These are phyloP conservation scores for Paradendryphiella salina DNA, from an alignment of 2,329 filamentous ascomycete species.

Conservation along the genomic window DNA sequence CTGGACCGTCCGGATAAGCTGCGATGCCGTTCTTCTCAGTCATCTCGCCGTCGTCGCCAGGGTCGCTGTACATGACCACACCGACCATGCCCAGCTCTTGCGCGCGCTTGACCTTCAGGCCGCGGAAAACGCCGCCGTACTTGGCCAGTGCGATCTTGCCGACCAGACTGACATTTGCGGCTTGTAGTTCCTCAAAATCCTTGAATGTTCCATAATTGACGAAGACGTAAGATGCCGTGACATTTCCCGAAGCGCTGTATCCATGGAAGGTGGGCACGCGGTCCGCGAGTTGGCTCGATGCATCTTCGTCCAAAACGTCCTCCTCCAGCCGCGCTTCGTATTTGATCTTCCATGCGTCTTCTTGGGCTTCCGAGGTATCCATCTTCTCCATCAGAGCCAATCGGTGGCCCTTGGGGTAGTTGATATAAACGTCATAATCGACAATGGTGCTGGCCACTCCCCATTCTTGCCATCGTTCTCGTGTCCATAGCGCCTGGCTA, in stretches of 20 bases:
- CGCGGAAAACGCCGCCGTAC: conserved; percentile 85
- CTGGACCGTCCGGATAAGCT: conserved; percentile 82
- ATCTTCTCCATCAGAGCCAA: conserved; percentile 47
- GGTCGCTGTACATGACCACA: conserved; percentile 82
- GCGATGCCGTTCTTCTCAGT: conserved; percentile 81
- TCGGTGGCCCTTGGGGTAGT: conserved; percentile 55
- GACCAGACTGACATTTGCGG: conserved; percentile 72
- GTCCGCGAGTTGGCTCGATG: conserved; percentile 71
- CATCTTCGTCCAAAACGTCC: conserved; percentile 80
- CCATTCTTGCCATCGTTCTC: conserved; percentile 54
- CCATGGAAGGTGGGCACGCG: conserved; percentile 91
- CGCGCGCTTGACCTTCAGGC: conserved; percentile 88
- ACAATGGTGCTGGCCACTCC: conserved; percentile 53
- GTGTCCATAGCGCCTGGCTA: conserved; percentile 57
- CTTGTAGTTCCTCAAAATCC: conserved; percentile 80
- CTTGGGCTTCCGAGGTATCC: conserved; percentile 30
- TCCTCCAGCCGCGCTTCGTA: conserved; percentile 83
- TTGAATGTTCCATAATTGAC: conserved; percentile 87
- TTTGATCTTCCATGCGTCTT: conserved; percentile 61
- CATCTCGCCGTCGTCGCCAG: conserved; percentile 80
- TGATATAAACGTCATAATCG: conserved; percentile 57
- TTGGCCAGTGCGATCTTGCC: conserved; percentile 87
- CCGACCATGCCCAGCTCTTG: conserved; percentile 89
- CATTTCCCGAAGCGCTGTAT: conserved; percentile 90
- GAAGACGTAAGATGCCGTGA: conserved; percentile 83